Evolutionary conservation across 2,329 filamentous ascomycete species (phyloP).

Genomic region (Aspergillus jensenii): DNA sequence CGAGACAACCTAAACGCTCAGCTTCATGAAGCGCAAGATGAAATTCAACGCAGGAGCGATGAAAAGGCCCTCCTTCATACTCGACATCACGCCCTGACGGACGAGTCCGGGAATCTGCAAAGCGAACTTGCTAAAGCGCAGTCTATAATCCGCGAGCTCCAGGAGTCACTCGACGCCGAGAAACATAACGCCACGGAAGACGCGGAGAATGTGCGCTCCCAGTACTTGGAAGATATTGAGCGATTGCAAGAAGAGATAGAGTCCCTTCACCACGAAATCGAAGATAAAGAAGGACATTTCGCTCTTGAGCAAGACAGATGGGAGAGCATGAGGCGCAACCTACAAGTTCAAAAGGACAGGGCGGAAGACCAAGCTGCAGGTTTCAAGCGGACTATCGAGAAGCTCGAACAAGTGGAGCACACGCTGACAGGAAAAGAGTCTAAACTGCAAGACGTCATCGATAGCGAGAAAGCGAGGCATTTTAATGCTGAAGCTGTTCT

Average conservation of each 20-base stretch:
- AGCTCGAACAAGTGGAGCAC: slow-evolving; percentile 66
- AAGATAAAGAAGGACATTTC: slow-evolving; percentile 69
- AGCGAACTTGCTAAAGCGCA: slow-evolving; percentile 57
- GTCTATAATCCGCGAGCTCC: slow-evolving; percentile 47
- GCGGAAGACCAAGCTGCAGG: slow-evolving; percentile 67
- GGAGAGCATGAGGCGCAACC: slow-evolving; percentile 64
- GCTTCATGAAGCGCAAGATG: slow-evolving; percentile 58
- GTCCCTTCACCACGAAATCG: slow-evolving; percentile 62
- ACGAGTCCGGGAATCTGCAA: slow-evolving; percentile 67
- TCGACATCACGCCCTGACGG: slow-evolving; percentile 66
- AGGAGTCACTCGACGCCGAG: slow-evolving; percentile 53
- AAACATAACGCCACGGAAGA: slow-evolving; percentile 59
- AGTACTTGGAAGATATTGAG: slow-evolving; percentile 57
- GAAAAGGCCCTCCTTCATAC: slow-evolving; percentile 70
- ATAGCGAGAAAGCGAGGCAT: slow-evolving; percentile 71
- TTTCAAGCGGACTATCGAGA: slow-evolving; percentile 70
- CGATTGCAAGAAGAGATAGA: slow-evolving; percentile 58
- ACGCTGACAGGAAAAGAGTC: slow-evolving; percentile 67
- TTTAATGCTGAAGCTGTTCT: slow-evolving; percentile 69
- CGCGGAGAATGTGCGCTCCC: slow-evolving; percentile 58
- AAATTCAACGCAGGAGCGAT: slow-evolving; percentile 57
- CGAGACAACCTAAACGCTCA: slow-evolving; percentile 44
- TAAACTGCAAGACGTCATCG: slow-evolving; percentile 65
- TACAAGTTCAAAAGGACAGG: slow-evolving; percentile 65
- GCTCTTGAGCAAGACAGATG: slow-evolving; percentile 71